A percentile compares a stretch with the other conserved stretches of the same genome.
phyloP scores from a whole-genome alignment of 495 filamentous ascomycete genomes.

The Penicillium manginii region DNA sequence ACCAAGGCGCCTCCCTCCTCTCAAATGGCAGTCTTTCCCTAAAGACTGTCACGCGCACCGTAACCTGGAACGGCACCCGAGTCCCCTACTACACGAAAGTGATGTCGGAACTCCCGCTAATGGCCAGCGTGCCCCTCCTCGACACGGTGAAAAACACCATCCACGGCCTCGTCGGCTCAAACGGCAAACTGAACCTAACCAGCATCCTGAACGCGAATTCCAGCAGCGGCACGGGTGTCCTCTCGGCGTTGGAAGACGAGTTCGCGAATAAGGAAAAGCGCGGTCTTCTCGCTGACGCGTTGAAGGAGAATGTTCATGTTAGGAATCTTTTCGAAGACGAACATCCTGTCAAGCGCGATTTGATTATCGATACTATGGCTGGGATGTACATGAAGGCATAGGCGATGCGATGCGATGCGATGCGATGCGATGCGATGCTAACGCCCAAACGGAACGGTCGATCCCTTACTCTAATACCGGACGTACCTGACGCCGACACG shows the following conservation, averaged over 20 bases:
- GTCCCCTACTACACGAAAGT: conserved; percentile 47
- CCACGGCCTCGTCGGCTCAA: conserved; percentile 19
- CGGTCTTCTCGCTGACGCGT: not conserved
- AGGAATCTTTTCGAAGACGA: conserved; percentile 18
- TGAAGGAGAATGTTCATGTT: conserved; percentile 25
- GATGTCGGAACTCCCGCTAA: conserved; percentile 39
- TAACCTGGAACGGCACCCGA: conserved; percentile 37
- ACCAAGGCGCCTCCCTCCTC: conserved; percentile 34
- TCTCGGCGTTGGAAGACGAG: conserved; percentile 11
- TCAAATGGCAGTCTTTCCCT: conserved; percentile 36
- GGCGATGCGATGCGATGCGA: too few species aligned
- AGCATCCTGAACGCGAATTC: conserved; percentile 10
- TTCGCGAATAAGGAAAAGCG: not conserved
- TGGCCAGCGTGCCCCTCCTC: conserved; percentile 35
- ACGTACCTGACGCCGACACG: conserved; percentile 18
- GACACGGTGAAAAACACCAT: conserved; percentile 40
- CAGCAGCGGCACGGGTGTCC: conserved; percentile 3
- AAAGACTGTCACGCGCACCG: conserved; percentile 33
- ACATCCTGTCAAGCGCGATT: conserved; percentile 23
- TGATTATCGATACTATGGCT: conserved; percentile 19
- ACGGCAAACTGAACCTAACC: conserved; percentile 14
- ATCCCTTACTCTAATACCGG: conserved; percentile 1
- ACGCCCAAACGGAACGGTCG: not conserved
- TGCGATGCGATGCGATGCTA: too few species aligned
- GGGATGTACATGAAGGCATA: conserved; percentile 4